Conservation (phyloP, 805 yeast genomes). For the Candida alai region DNA sequence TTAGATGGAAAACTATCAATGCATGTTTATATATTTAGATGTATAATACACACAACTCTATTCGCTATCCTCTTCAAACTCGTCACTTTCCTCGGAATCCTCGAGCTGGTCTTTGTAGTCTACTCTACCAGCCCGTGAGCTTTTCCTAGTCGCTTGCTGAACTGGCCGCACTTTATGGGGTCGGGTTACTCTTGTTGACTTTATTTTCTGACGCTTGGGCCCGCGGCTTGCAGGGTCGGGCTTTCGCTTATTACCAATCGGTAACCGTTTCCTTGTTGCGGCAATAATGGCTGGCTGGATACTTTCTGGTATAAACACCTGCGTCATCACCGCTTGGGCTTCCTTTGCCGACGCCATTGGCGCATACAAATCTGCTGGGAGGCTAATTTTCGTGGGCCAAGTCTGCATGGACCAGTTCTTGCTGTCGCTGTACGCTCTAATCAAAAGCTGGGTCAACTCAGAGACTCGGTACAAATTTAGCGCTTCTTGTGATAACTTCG, state of each 20-base stretch:
- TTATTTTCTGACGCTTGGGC: slow-evolving; percentile 3
- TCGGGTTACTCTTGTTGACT: slow-evolving; percentile 2
- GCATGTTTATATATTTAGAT: slow-evolving; percentile 6
- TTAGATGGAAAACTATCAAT: slow-evolving; percentile 1
- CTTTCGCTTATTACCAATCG: slow-evolving; percentile 16
- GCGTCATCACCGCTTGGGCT: slow-evolving; percentile 54
- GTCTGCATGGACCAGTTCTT: slow-evolving; percentile 69
- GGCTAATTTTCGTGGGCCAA: slow-evolving; percentile 74
- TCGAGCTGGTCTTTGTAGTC: slow-evolving; percentile 26
- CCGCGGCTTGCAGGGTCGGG: slow-evolving; percentile 5
- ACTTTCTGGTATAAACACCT: slow-evolving; percentile 51
- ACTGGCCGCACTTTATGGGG: neutral
- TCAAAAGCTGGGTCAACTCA: slow-evolving; percentile 66
- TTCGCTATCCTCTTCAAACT: slow-evolving; percentile 7
- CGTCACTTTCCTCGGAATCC: slow-evolving; percentile 9
- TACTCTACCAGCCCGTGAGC: slow-evolving; percentile 33
- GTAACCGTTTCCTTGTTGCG: slow-evolving; percentile 22
- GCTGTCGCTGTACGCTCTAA: slow-evolving; percentile 53
- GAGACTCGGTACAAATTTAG: slow-evolving; percentile 59
- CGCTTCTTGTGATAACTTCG: slow-evolving; percentile 21
- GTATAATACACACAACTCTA: slow-evolving; percentile 4
- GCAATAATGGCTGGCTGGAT: slow-evolving; percentile 34
- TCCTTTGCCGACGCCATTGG: slow-evolving; percentile 55
- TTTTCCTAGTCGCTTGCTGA: slow-evolving; percentile 39
- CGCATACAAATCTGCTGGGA: slow-evolving; percentile 68